Evolutionary conservation across 1,284 basidiomycete species (phyloP).

Genomic region (Pseudozyma sp.): DNA sequence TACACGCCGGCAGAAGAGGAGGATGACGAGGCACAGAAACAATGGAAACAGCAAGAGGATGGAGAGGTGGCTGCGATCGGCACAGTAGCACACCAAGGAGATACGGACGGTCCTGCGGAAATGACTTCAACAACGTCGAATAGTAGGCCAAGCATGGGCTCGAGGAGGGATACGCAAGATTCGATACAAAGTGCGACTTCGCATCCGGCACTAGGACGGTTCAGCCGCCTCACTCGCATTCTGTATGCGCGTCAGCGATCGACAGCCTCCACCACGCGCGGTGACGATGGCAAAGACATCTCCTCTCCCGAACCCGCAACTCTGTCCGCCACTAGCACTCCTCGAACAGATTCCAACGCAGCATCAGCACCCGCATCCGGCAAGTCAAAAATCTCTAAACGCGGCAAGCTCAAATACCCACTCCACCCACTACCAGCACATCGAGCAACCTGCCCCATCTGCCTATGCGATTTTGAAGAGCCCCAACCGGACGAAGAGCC

Average conservation of each 20-base stretch:
- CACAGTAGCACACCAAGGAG: not conserved
- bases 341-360: not conserved
- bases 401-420: constrained; percentile 44
- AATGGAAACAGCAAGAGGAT: not conserved
- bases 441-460: constrained; percentile 62
- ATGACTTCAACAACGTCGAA: not conserved
- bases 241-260: constrained; percentile 23
- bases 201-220: constrained; percentile 5
- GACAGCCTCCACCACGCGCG: not conserved
- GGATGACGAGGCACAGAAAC: constrained; percentile 3
- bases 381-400: not conserved
- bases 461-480: constrained; percentile 59
- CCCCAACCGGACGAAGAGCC: constrained; percentile 18
- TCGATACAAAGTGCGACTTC: constrained; percentile 5
- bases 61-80: not conserved
- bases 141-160: constrained; percentile 16
- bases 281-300: constrained; percentile 1
- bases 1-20: constrained; percentile 52
- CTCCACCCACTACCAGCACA: constrained; percentile 57
- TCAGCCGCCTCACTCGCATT: constrained; percentile 28
- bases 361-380: not conserved
- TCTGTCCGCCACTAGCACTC: not conserved
- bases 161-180: constrained; percentile 22
- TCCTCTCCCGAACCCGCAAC: not conserved
- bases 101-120: not conserved